phyloP scores from a whole-genome alignment of 345 rosid genomes.

The Salix suchowensis region DNA sequence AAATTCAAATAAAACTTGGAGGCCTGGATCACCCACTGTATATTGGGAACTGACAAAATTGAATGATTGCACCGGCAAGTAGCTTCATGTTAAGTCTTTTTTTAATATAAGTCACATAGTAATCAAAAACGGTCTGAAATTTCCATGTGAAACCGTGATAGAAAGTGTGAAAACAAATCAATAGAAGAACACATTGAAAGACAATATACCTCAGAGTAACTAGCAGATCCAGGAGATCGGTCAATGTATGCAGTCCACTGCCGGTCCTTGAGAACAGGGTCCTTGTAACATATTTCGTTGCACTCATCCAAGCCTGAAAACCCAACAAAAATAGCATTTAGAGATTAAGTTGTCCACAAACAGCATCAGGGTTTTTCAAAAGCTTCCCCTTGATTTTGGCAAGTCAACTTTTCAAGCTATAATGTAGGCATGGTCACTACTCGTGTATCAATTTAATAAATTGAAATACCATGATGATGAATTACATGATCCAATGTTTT shows the following conservation, averaged over 20 bases:
- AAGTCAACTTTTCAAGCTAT: background rate
- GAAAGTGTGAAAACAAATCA: background rate
- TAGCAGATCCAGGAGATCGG: conserved; percentile 83
- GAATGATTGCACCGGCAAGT: background rate
- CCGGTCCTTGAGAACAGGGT: conserved; percentile 85
- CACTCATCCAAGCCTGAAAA: conserved; percentile 70
- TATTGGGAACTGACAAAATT: background rate
- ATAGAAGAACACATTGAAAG: background rate
- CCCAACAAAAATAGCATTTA: conserved; percentile 17
- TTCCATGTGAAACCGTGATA: background rate
- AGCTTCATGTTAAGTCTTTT: background rate
- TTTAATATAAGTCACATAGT: too few relatives aligned
- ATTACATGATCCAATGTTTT: background rate
- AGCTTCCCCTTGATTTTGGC: background rate
- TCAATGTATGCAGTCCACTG: conserved; percentile 93
- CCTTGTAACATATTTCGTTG: conserved; percentile 87
- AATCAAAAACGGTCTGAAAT: background rate
- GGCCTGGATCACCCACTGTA: background rate
- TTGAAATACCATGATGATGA: background rate
- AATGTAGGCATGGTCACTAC: background rate
- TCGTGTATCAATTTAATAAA: background rate
- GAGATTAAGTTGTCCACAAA: background rate
- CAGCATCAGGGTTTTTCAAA: background rate
- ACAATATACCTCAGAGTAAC: conserved; percentile 61
- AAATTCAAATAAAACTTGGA: background rate